phyloP scores from a whole-genome alignment of 2,329 filamentous ascomycete species.

The Alternaria panax region DNA sequence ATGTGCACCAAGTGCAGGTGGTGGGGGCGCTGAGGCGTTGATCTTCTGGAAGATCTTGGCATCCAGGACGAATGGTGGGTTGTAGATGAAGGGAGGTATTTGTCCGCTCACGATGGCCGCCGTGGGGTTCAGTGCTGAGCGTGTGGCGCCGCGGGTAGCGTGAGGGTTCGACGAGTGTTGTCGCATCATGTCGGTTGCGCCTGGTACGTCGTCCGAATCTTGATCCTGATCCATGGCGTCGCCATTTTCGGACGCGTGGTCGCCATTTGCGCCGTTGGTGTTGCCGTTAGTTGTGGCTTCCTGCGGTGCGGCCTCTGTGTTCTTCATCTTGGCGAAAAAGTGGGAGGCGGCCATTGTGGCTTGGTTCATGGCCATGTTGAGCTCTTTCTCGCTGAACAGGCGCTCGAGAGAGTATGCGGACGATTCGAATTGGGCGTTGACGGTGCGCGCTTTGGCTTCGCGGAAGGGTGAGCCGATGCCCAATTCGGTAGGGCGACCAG shows the following conservation, averaged over 20 bases:
- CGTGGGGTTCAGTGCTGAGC: conserved; percentile 62
- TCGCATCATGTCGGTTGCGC: conserved; percentile 66
- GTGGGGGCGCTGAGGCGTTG: conserved; percentile 58
- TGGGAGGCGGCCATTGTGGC: conserved; percentile 66
- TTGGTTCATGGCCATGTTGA: conserved; percentile 67
- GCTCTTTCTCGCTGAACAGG: conserved; percentile 73
- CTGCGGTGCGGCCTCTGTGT: conserved; percentile 36
- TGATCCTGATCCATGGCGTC: conserved; percentile 50
- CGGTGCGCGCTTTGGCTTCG: conserved; percentile 60
- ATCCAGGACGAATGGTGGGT: conserved; percentile 54
- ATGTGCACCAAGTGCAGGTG: conserved; percentile 51
- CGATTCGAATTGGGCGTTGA: conserved; percentile 65
- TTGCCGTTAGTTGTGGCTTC: conserved; percentile 42
- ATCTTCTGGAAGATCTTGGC: conserved; percentile 56
- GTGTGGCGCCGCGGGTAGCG: conserved; percentile 59
- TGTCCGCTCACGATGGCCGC: conserved; percentile 54
- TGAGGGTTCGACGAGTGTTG: conserved; percentile 66
- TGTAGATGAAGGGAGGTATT: conserved; percentile 52
- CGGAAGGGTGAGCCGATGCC: conserved; percentile 59
- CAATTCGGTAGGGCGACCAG: conserved; percentile 56
- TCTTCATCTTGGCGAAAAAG: conserved; percentile 64
- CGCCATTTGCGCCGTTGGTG: conserved; percentile 46
- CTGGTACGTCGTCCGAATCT: conserved; percentile 50
- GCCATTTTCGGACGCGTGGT: conserved; percentile 44
- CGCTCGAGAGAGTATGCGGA: conserved; percentile 67